These are phyloP conservation scores for Eimeria necatrix DNA, from an alignment of 169 alveolate genomes.

Conservation along the genomic window DNA sequence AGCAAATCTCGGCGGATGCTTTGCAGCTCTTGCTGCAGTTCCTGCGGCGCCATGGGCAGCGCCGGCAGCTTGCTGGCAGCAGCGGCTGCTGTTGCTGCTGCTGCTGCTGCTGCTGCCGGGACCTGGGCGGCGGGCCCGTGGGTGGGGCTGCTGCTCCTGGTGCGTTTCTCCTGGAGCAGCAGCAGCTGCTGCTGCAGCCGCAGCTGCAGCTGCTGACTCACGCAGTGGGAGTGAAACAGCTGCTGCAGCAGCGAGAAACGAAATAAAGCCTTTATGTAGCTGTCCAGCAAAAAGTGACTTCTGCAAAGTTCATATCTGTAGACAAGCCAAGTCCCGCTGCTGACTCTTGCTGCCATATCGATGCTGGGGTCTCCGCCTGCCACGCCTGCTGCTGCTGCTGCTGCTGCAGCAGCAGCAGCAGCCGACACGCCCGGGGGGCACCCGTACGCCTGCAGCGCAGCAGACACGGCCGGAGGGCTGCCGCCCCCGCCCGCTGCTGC, in stretches of 20 bases:
- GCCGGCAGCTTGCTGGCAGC: constrained; percentile 51
- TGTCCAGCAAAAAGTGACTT: constrained; percentile 52
- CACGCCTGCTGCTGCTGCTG: constrained; percentile 59
- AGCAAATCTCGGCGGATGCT: constrained; percentile 58
- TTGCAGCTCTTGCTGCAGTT: constrained; percentile 72
- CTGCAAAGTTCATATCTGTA: constrained; percentile 92
- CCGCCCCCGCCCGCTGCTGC: constrained; percentile 49
- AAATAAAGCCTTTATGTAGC: constrained; percentile 74
- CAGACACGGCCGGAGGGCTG: constrained; percentile 27
- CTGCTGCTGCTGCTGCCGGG: constrained; percentile 72
- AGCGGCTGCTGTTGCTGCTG: constrained; percentile 46
- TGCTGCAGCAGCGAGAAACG: constrained; percentile 60
- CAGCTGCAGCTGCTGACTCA: constrained; percentile 67
- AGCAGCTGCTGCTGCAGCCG: constrained; percentile 76
- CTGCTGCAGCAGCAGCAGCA: constrained; percentile 74
- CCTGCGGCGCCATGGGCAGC: constrained; percentile 19
- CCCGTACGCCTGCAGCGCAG: constrained; percentile 37
- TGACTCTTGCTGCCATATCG: constrained; percentile 92
- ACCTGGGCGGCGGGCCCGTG: neutral
- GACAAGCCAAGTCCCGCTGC: constrained; percentile 94
- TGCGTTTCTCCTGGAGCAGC: constrained; percentile 52
- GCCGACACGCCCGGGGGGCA: constrained; percentile 39
- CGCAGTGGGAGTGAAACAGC: constrained; percentile 60
- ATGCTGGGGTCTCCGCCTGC: constrained; percentile 72
- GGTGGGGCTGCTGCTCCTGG: neutral